These are phyloP conservation scores for Kodamaea neixiangensis DNA, from an alignment of 805 yeast species.

Conservation along the genomic window DNA sequence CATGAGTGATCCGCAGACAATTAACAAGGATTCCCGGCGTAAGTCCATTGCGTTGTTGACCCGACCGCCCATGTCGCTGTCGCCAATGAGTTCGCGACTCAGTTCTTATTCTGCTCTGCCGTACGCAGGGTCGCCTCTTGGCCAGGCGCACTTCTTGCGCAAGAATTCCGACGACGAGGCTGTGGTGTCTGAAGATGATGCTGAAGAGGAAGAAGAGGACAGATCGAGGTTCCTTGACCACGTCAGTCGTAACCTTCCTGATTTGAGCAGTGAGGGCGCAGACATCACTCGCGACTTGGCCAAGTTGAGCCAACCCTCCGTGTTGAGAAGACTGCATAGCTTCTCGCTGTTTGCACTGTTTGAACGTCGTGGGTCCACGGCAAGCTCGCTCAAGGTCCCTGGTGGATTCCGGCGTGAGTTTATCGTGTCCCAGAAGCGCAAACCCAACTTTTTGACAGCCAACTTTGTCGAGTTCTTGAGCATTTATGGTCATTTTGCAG, in stretches of 20 bases:
- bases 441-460: conserved; percentile 57
- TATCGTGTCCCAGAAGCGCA: conserved; percentile 34
- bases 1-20: conserved; percentile 19
- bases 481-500: conserved; percentile 84
- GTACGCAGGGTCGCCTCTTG: conserved; percentile 10
- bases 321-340: conserved; percentile 17
- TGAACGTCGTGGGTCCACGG: conserved; percentile 59
- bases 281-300: conserved; percentile 54
- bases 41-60: conserved; percentile 35
- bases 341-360: conserved; percentile 25
- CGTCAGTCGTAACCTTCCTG: conserved; percentile 40
- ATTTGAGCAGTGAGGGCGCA: conserved; percentile 48
- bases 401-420: conserved; percentile 83
- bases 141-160: conserved; percentile 5
- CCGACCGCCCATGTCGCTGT: conserved; percentile 28
- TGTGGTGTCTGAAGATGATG: conserved; percentile 12
- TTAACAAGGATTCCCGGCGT: conserved; percentile 19
- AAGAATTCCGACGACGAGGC: conserved; percentile 15
- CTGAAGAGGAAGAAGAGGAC: conserved; percentile 18
- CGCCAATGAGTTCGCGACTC: conserved; percentile 21
- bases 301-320: conserved; percentile 18
- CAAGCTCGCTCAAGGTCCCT: conserved; percentile 71
- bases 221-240: conserved; percentile 30
- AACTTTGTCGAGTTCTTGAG: conserved; percentile 78
- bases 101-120: conserved; percentile 11